A percentile compares a stretch with the other conserved stretches of the same genome.
phyloP scores from a whole-genome alignment of 2,329 filamentous ascomycete genomes.

The Cercospora janseana region DNA sequence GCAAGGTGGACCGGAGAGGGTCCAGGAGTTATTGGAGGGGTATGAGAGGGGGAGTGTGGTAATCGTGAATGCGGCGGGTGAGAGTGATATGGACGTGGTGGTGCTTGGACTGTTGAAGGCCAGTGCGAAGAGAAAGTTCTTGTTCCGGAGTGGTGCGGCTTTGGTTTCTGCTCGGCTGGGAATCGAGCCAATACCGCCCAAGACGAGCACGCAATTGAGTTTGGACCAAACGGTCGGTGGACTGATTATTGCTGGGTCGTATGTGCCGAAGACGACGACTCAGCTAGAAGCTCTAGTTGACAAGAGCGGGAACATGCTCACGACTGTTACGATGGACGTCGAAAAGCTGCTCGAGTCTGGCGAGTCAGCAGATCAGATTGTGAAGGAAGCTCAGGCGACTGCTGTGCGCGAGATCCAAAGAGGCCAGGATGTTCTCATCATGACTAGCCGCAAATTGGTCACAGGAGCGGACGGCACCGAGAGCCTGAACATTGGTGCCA shows the following conservation, averaged over 20 bases:
- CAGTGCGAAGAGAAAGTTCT: constrained; percentile 42
- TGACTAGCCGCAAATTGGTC: constrained; percentile 58
- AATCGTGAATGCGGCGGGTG: constrained; percentile 54
- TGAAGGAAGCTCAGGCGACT: constrained; percentile 40
- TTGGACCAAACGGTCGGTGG: constrained; percentile 45
- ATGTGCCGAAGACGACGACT: constrained; percentile 59
- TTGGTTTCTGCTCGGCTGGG: constrained; percentile 54
- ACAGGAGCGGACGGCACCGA: constrained; percentile 50
- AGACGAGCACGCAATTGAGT: constrained; percentile 48
- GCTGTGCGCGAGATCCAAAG: constrained; percentile 36
- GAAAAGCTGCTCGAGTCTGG: constrained; percentile 47
- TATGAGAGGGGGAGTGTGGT: constrained; percentile 45
- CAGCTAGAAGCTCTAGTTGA: constrained; percentile 50
- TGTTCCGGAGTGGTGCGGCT: constrained; percentile 50
- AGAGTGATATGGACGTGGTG: constrained; percentile 57
- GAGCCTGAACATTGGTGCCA: constrained; percentile 55
- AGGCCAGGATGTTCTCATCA: constrained; percentile 56
- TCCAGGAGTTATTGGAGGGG: constrained; percentile 44
- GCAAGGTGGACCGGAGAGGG: constrained; percentile 44
- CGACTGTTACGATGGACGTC: constrained; percentile 51
- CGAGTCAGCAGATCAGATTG: constrained; percentile 38
- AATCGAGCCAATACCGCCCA: constrained; percentile 52
- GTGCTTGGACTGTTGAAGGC: constrained; percentile 48
- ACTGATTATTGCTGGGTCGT: constrained; percentile 56
- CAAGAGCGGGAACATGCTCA: constrained; percentile 43